Percentiles rank a stretch among this genome's conserved stretches.
Evolutionary conservation across 257 asterid genomes (phyloP).

Genomic region (Lavandula angustifolia): DNA sequence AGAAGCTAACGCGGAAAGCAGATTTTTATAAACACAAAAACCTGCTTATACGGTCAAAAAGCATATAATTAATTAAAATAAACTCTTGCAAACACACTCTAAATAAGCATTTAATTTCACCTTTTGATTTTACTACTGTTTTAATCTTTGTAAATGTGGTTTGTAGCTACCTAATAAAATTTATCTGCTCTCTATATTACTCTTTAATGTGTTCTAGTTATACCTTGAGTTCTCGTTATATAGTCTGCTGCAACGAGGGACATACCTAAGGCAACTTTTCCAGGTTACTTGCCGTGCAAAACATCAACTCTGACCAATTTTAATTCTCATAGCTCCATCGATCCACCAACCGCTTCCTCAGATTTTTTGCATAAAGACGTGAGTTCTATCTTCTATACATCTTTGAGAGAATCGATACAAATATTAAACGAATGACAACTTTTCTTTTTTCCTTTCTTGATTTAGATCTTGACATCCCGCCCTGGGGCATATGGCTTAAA

Average conservation of each 20-base stretch:
- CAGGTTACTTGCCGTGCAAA: conserved; percentile 61
- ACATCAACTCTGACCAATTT: conserved; percentile 42
- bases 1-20: no score
- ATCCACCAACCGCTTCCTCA: conserved; percentile 41
- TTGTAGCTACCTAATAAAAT: not conserved
- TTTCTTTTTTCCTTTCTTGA: conserved; percentile 6
- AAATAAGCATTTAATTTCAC: conserved; percentile 1
- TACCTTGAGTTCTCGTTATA: conserved; percentile 10
- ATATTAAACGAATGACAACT: conserved; percentile 3
- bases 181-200: not conserved
- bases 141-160: conserved; percentile 5
- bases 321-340: conserved; percentile 46
- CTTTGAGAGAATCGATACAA: conserved; percentile 12
- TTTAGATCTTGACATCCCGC: conserved; percentile 51
- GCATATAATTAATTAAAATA: no score
- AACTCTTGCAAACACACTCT: no score
- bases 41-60: no score
- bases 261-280: conserved; percentile 45
- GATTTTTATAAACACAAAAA: no score
- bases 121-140: not conserved
- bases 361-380: conserved; percentile 53
- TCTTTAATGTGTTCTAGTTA: conserved; percentile 10
- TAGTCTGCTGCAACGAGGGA: conserved; percentile 39
- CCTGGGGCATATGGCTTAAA: conserved; percentile 46
- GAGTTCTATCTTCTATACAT: conserved; percentile 32